phyloP scores from a whole-genome alignment of 2,329 filamentous ascomycete genomes.

The Cladophialophora yegresii region DNA sequence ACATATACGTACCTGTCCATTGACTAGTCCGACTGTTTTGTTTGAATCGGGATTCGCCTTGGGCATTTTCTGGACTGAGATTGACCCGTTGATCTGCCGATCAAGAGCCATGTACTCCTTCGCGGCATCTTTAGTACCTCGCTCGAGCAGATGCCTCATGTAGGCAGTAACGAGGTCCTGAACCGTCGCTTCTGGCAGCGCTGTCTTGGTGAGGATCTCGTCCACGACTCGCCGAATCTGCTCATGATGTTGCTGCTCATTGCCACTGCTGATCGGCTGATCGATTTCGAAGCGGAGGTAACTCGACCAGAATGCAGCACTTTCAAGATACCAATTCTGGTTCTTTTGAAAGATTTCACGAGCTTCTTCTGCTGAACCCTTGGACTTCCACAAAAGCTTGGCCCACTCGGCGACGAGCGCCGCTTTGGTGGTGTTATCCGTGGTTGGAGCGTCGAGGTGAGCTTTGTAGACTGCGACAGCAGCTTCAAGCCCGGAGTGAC shows the following conservation, averaged over 20 bases:
- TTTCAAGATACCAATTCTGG: conserved; percentile 79
- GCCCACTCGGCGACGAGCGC: conserved; percentile 89
- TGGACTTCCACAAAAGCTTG: conserved; percentile 79
- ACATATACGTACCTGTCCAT: conserved; percentile 28
- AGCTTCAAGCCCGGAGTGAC: conserved; percentile 78
- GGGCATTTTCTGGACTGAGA: conserved; percentile 42
- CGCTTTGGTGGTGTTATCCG: conserved; percentile 79
- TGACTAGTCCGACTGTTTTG: conserved; percentile 23
- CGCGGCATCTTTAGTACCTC: conserved; percentile 79
- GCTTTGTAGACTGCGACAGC: conserved; percentile 80
- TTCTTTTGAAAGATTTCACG: conserved; percentile 82
- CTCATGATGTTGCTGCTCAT: conserved; percentile 66
- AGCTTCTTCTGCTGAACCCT: conserved; percentile 76
- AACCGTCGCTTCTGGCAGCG: conserved; percentile 66
- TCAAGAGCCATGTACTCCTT: conserved; percentile 84
- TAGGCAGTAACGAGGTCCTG: conserved; percentile 77
- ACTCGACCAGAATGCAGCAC: conserved; percentile 82
- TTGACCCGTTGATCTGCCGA: conserved; percentile 75
- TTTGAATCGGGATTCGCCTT: conserved; percentile 20
- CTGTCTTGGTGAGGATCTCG: conserved; percentile 73
- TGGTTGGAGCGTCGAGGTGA: conserved; percentile 72
- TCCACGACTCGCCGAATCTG: conserved; percentile 76
- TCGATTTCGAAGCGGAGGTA: conserved; percentile 88
- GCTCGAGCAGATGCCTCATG: conserved; percentile 78
- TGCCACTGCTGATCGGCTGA: conserved; percentile 68